Percentiles rank a stretch among this genome's conserved stretches.
Conservation (phyloP, 768 basidiomycete species). For the Tylopilus balloui region DNA sequence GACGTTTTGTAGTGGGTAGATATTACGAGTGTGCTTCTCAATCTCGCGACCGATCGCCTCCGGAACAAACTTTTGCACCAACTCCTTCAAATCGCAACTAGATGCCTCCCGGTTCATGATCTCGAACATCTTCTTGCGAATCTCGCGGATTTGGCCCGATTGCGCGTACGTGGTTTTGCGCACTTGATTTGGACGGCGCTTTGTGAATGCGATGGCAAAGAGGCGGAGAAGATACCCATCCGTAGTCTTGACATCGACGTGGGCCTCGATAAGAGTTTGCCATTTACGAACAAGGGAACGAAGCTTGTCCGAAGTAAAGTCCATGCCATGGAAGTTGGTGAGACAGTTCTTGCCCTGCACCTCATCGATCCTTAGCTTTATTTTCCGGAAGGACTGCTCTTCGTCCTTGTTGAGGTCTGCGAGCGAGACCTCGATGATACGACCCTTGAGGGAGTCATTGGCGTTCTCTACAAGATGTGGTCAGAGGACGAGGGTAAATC, state of each 20-base stretch:
- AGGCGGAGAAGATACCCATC: conserved; percentile 99
- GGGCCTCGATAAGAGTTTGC: conserved; percentile 98
- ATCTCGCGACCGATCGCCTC: conserved; percentile 99
- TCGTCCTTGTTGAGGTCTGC: conserved; percentile 99
- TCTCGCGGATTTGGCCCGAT: conserved; percentile 91
- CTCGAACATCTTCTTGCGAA: conserved; percentile 99
- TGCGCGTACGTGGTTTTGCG: conserved; percentile 99
- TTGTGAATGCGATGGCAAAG: conserved; percentile 98
- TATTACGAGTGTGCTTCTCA: conserved; percentile 93
- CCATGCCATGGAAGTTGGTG: conserved; percentile 99
- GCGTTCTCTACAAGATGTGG: conserved; percentile 72
- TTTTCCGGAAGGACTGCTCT: conserved; percentile 99
- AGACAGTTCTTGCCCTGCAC: conserved; percentile 98
- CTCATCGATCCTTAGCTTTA: conserved; percentile 96
- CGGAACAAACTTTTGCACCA: conserved; percentile 98
- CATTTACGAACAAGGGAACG: conserved; percentile 99
- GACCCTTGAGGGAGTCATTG: conserved; percentile 96
- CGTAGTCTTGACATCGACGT: conserved; percentile 98
- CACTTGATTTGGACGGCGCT: conserved; percentile 93
- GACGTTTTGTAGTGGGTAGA: conserved; percentile 99
- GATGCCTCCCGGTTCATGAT: conserved; percentile 95
- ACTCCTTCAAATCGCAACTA: conserved; percentile 94
- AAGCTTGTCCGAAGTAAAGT: conserved; percentile 99
- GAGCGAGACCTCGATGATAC: conserved; percentile 92
- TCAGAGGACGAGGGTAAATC: conserved; percentile 7